Base-by-base conservation (phyloP, 352 stramenopile species). In the Globisporangium nagaii region DNA sequence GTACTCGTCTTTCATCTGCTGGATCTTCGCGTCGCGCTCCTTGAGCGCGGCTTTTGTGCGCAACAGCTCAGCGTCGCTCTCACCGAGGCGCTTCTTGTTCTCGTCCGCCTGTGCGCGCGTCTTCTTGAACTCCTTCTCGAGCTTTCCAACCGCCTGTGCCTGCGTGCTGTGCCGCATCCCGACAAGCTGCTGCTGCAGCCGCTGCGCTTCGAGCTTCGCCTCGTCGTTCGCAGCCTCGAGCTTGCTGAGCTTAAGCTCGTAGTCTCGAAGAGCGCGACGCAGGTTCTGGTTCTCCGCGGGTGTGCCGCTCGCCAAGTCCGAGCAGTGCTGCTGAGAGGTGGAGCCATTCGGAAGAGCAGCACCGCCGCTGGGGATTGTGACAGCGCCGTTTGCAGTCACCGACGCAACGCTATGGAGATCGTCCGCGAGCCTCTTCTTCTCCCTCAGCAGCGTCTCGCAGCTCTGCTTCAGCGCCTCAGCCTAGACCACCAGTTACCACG, bases 1-100 rank as follows among this genome's bases (percentile, higher is more conserved):
- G 59, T 92, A 92, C 54, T 92, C 81, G 36, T 79, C 66, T 32
- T 78, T 83, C 79, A 86, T 90, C 24, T 70, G 63, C 13, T 73
- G 61, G 25, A 85, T 68, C n/a, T 68, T 52, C 8, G 36, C 36
- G 11, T 85, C 75, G 13, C 73, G 70, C 53, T 86, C 75, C 56
- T 85, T 88, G 11, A 88, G 42, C 2, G 53, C 37, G 3, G 62
- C 70, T 39, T 76, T 72, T 4, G 66, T 80, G 12, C 79, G 72
- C 34, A 89, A 30, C 24, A 87, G 53, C 40, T 87, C 79, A 4
- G 70, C 58, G 9, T 87, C 78, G 12, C 56, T 67, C 15, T 86
- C 73, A 0, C 27, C 35, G 19, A 79, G 35, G 30, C 53, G 53
- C 15, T 47, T 40, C 35, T 70, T 74, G 11, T 59, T 22, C 9